Evolutionary conservation across 768 basidiomycete genomes (phyloP), one percentile per base, ranked within the genome.

Genomic region (button mushroom (Agaricus bisporus)): DNA sequence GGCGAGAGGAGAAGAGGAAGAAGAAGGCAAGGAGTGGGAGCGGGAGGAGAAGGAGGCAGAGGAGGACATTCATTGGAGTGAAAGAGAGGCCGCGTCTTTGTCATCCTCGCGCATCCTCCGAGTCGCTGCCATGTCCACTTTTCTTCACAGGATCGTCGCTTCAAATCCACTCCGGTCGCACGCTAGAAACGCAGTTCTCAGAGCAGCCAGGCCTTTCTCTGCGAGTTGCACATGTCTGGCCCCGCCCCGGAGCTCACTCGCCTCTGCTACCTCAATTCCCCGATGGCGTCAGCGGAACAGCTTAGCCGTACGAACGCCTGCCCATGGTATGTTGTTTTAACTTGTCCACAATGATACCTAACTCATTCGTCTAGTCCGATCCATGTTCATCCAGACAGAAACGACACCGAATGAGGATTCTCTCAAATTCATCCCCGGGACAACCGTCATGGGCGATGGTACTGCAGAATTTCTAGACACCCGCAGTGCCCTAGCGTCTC

Each of bases 351-450:
- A 14, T 18, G 14, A 18, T 1, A 41, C 5, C n/a, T 25, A 26
- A 18, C 12, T 11, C 18, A 55, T 35, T 44, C 57, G 50, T 18
- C 36, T 56, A 91, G 89, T 71, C 32, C 83, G 94, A 20, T 86
- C 88, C 50, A 95, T 98, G 95, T 98, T 98, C 74, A 97, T 98
- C 54, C 97, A 99, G 71, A 98, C 95, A 4, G 95, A 98, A 71
- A 83, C 85, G 9, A 99, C 97, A 0, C 97, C 97, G 0, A 99
- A 99, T 67, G 91, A 92, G 29, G 93, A 98, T 66, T 95, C 95
- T 1, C 80, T 99, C 48, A 98, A 99, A 69, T 99, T 99, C 71
- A 93, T 99, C 55, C 97, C 95, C 1, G 97, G 97, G 0, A 77
- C 85, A 20, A 68, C 83, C 26, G 94, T 99, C 26, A 93, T 97